Evolutionary conservation across 495 filamentous ascomycete genomes (phyloP), one percentile per base, ranked within the genome.

Genomic region (Talaromyces borbonicus): DNA sequence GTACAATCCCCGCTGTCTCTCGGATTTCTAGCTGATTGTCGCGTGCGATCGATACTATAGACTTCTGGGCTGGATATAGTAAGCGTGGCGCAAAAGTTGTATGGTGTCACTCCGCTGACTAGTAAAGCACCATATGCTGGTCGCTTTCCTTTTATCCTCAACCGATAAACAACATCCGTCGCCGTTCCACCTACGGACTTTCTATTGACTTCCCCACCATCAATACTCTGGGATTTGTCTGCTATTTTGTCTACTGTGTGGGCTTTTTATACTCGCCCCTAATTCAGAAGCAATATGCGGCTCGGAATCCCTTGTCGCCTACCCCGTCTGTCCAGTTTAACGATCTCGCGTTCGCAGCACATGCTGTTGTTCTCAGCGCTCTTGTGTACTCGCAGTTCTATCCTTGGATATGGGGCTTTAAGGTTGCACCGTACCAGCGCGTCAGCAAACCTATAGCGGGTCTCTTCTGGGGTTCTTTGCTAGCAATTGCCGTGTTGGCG

Each of bases 141-240:
- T 85, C 83, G 1, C 58, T 83, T 30, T 94, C 87, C 9, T 97
- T 95, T 66, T 98, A 96, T 58, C 90, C 93, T 1, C 92, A 97
- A 55, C 75, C 83, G 1, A 60, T 90, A 30, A 73, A 79, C 47
- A 98, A 94, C 69, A 80, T 71, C 58, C 72, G 64, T 23, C 78
- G 88, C 15, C 71, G 73, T 19, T 83, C 88, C 3, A 95, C 90
- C 3, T 73, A 76, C 4, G 92, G 92, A 8, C 79, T 89, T 6
- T 82, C 89, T 0, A 80, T 92, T 40, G 88, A 96, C 59, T 95
- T 88, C 56, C 86, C 85, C 5, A 73, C 80, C 5, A 71, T 90
- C 58, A 98, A 98, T 56, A 71, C 78, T 2, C 62, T 93, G 3
- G 89, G 92, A 26, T 97, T 96, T 65, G 50, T 75, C 12, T 79